Percentiles rank a stretch among this genome's conserved stretches.
Evolutionary conservation across 1,284 basidiomycete genomes (phyloP).

Genomic region (Irpex sp.): DNA sequence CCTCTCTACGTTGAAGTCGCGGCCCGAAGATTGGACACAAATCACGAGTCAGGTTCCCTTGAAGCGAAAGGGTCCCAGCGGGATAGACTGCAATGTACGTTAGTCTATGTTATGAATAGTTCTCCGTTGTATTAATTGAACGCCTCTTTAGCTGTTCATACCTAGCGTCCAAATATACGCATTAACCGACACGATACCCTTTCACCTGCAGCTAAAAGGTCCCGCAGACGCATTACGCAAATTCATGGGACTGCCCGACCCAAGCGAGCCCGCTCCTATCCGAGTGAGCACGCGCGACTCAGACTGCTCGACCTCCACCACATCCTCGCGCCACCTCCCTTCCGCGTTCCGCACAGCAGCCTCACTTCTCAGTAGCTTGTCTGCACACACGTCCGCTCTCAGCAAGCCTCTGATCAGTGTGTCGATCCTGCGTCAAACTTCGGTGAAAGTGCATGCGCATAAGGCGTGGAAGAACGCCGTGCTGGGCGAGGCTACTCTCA

Average conservation of each 20-base stretch:
- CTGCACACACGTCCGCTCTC: slow-evolving; percentile 14
- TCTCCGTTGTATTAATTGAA: not conserved
- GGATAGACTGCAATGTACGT: slow-evolving; percentile 45
- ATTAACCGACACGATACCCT: slow-evolving; percentile 50
- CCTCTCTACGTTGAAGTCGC: slow-evolving; percentile 46
- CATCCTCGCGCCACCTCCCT: not conserved
- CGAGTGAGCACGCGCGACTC: slow-evolving; percentile 4
- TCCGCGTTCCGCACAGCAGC: not conserved
- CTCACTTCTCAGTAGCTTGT: not conserved
- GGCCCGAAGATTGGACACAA: slow-evolving; percentile 65
- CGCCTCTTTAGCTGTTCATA: slow-evolving; percentile 39
- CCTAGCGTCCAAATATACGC: slow-evolving; percentile 52
- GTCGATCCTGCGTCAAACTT: slow-evolving; percentile 38
- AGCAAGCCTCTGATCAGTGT: slow-evolving; percentile 32
- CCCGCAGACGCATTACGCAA: slow-evolving; percentile 35
- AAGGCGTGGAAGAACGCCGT: slow-evolving; percentile 31
- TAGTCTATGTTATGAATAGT: not conserved
- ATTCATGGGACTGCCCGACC: slow-evolving; percentile 29
- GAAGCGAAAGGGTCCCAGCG: slow-evolving; percentile 18
- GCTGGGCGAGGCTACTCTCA: slow-evolving; percentile 38
- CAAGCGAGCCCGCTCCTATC: slow-evolving; percentile 14
- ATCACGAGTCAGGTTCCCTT: slow-evolving; percentile 39
- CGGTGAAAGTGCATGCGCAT: slow-evolving; percentile 27
- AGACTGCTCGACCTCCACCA: not conserved
- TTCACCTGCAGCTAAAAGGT: slow-evolving; percentile 58